Conservation (phyloP, 139 green algal species). For the Ettlia oleoabundans region DNA sequence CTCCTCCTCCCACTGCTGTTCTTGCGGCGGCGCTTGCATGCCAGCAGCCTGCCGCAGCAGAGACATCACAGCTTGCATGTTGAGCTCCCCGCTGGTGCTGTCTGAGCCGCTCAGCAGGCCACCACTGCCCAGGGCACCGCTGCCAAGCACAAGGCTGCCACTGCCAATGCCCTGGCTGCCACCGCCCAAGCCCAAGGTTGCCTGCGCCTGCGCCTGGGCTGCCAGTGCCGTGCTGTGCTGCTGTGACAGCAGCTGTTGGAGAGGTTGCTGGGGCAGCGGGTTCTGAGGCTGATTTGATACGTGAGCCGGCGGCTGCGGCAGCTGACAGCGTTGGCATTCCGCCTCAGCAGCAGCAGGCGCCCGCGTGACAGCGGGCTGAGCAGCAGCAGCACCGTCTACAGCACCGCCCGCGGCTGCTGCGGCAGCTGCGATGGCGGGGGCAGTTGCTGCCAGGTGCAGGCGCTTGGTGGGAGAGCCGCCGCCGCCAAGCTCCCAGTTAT, state of each 20-base stretch:
- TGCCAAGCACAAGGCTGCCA: neutral
- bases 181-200: neutral
- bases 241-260: too few species aligned
- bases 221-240: neutral
- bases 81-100: neutral
- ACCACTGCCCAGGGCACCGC: neutral
- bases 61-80: neutral
- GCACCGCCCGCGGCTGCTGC: neutral
- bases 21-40: neutral
- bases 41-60: conserved; percentile 16
- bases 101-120: neutral
- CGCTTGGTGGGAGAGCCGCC: conserved; percentile 6
- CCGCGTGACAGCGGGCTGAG: neutral
- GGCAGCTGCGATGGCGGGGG: neutral
- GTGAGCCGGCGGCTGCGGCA: neutral
- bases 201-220: neutral
- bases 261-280: neutral
- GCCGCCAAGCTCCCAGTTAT: too few species aligned
- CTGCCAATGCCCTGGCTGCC: neutral
- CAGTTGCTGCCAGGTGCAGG: neutral
- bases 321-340: neutral
- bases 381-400: neutral
- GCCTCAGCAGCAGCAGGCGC: neutral
- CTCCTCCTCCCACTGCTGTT: neutral
- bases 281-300: neutral